Base-by-base conservation (phyloP, 495 filamentous ascomycete genomes). In the Xylaria intraflava region DNA sequence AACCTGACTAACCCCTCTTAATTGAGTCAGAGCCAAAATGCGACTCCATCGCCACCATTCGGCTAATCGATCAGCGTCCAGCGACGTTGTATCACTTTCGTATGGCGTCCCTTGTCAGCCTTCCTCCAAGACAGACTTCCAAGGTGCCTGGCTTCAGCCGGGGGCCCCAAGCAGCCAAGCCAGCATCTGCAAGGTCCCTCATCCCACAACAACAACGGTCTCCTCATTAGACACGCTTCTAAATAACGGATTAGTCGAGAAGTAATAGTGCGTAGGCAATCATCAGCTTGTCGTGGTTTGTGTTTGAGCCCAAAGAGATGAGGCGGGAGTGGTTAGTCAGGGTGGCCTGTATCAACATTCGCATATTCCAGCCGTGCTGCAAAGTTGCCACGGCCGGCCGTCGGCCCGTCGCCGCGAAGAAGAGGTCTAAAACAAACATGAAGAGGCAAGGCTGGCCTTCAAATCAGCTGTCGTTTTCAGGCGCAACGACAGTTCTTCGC, bases 171-270 rank as follows among this genome's bases (percentile, higher is more conserved):
- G 41, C 30, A 45, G 50, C 50, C 50, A 53, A 45, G 50, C 30
- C 31, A 31, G 41, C 31, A 53, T 43, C 50, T 53, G 50, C 50
- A 53, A 39, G 50, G 50, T 39, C 50, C 50, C 41, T 52, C 29
- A 10, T 39, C 26, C 31, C 20, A 16, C 38, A 35, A 36, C 22
- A 19, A 46, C 20, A 3, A 14, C 26, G 27, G 23, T 22, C 8
- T 12, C 6, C 12, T 19, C 35, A 7, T n/a, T 3, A 38, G 14
- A 38, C 17, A 38, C n/a, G 17, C n/a, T 38, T 2, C 31, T 35
- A 2, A 33, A 17, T 38, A 9, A 19, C 3, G 35, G 14, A 7
- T 19, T 3, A 8, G 35, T 8, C 16, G 17, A 9, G 35, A n/a
- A 38, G 5, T 35, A 12, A 35, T 12, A 38, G 35, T 17, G 2